These are phyloP conservation scores for Mortierella hygrophila DNA, from an alignment of 192 early-diverging fungal genomes.

Conservation along the genomic window DNA sequence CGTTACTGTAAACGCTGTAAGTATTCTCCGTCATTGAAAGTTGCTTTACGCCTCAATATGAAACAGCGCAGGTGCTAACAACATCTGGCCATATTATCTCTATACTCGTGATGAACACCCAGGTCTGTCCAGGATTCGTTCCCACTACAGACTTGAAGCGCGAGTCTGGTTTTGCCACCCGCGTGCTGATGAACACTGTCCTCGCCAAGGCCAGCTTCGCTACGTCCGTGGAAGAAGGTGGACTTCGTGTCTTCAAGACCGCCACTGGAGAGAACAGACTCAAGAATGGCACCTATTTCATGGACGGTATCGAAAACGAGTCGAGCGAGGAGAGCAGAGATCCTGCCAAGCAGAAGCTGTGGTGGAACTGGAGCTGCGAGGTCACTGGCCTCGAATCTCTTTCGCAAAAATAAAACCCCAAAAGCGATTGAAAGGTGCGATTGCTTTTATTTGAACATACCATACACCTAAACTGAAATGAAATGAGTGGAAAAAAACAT, in stretches of 20 bases:
- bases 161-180: constrained; percentile 34
- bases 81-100: background rate
- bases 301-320: constrained; percentile 11
- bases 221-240: constrained; percentile 38
- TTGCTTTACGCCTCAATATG: background rate
- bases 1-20: constrained; percentile 41
- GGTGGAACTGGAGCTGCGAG: constrained; percentile 56
- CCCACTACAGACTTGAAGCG: constrained; percentile 53
- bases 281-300: constrained; percentile 25
- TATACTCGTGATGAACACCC: background rate
- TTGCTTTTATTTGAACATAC: background rate
- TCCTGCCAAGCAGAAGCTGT: constrained; percentile 51
- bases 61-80: background rate
- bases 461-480: background rate
- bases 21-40: background rate
- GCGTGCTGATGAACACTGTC: constrained; percentile 45
- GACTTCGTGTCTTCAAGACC: constrained; percentile 33
- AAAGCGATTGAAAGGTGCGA: background rate
- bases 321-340: constrained; percentile 56
- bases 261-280: constrained; percentile 19
- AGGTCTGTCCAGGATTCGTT: constrained; percentile 53
- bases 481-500: background rate
- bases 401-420: background rate
- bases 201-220: constrained; percentile 42
- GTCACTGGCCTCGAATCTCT: constrained; percentile 30